These are phyloP conservation scores for Diaporthe ilicicola DNA, from an alignment of 2,329 filamentous ascomycete genomes.

Conservation along the genomic window DNA sequence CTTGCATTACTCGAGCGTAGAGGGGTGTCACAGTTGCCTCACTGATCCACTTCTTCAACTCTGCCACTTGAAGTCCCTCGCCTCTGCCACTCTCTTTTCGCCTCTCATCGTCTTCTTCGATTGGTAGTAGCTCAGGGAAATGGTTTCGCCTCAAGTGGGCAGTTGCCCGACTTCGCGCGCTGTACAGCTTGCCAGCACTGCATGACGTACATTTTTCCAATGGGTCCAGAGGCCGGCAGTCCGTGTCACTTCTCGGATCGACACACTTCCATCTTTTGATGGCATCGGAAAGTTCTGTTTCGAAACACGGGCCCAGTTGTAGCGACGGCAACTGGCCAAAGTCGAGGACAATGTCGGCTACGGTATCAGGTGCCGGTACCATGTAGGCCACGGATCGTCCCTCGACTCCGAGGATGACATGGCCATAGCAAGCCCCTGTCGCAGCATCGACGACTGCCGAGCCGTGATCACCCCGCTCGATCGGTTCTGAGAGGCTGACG, in stretches of 20 bases:
- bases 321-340: background rate
- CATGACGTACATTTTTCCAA: background rate
- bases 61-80: too few relatives aligned
- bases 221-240: background rate
- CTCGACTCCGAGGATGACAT: background rate
- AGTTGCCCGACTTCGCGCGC: background rate
- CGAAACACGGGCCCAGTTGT: background rate
- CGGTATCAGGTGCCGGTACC: background rate
- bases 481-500: background rate
- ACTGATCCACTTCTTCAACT: background rate
- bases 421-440: background rate
- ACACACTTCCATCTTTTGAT: conserved; percentile 12
- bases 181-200: background rate
- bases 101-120: background rate
- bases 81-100: background rate
- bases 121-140: background rate
- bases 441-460: background rate
- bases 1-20: background rate
- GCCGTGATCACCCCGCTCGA: background rate
- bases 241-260: background rate
- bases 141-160: background rate
- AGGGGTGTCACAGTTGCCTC: background rate
- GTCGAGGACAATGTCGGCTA: background rate
- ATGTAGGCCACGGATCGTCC: background rate
- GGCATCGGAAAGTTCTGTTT: background rate